Percentiles rank a stretch among this genome's conserved stretches.
These are phyloP conservation scores for Diaporthe vaccinii DNA, from an alignment of 2,329 filamentous ascomycete species.

Conservation along the genomic window DNA sequence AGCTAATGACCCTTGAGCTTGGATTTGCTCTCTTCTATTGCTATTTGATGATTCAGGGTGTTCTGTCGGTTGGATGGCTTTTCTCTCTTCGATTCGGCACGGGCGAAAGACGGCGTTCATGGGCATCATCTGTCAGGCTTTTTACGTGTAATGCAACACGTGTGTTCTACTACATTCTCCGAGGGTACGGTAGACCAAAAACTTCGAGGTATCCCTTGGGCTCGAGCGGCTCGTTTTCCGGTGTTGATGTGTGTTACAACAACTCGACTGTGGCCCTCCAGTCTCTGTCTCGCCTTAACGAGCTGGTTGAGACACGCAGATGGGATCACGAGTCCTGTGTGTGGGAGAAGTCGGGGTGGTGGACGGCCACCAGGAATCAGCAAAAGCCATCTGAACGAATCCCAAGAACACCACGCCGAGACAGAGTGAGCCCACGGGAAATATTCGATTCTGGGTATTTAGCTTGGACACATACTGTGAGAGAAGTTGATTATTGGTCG, in stretches of 20 bases:
- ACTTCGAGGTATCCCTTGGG: conserved; percentile 39
- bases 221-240: conserved; percentile 13
- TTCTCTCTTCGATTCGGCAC: conserved; percentile 42
- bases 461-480: background rate
- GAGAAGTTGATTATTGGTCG: background rate
- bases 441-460: background rate
- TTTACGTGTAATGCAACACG: conserved; percentile 42
- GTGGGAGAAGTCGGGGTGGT: background rate
- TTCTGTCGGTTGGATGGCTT: conserved; percentile 42
- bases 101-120: conserved; percentile 42
- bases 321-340: background rate
- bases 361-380: background rate
- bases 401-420: background rate
- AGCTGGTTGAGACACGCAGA: background rate
- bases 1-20: conserved; percentile 31
- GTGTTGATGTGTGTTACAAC: conserved; percentile 9
- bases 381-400: background rate
- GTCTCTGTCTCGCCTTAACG: background rate
- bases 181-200: conserved; percentile 40
- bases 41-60: conserved; percentile 41
- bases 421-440: background rate
- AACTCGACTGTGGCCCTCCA: background rate
- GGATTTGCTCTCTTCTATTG: conserved; percentile 34
- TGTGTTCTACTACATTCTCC: conserved; percentile 41
- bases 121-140: conserved; percentile 42